Evolutionary conservation across 192 early-diverging fungal species (phyloP).

Genomic region (Linnemannia elongata): DNA sequence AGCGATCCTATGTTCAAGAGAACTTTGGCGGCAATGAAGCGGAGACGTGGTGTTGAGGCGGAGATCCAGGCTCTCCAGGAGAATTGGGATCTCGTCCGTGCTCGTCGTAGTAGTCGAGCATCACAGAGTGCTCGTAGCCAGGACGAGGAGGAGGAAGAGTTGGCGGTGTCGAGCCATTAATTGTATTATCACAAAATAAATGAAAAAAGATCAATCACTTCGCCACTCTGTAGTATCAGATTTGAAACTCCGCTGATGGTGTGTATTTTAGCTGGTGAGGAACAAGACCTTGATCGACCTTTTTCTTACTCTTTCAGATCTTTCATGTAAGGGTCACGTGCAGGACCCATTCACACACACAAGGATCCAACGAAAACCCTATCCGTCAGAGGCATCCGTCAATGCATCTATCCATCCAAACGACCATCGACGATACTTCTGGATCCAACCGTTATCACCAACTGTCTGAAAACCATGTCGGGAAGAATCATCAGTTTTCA

Average conservation of each 20-base stretch:
- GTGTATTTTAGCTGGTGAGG: background rate
- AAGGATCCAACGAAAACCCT: slow-evolving; percentile 67
- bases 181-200: background rate
- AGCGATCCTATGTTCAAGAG: slow-evolving; percentile 45
- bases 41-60: slow-evolving; percentile 25
- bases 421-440: background rate
- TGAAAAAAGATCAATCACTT: background rate
- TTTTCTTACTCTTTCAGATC: slow-evolving; percentile 13
- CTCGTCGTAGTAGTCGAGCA: slow-evolving; percentile 3
- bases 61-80: slow-evolving; percentile 21
- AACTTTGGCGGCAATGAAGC: slow-evolving; percentile 35
- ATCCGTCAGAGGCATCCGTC: slow-evolving; percentile 21
- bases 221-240: background rate
- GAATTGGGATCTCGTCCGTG: slow-evolving; percentile 36
- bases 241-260: background rate
- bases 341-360: background rate
- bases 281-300: background rate
- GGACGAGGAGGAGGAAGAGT: background rate
- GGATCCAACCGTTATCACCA: background rate
- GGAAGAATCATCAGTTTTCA: background rate
- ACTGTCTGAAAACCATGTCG: background rate
- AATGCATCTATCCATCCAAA: slow-evolving; percentile 53
- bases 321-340: slow-evolving; percentile 12
- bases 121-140: background rate
- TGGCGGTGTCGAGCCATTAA: slow-evolving; percentile 2